Percentiles rank a stretch among this genome's conserved stretches.
These are phyloP conservation scores for Melanogaster broomeanus DNA, from an alignment of 768 basidiomycete species.

Conservation along the genomic window DNA sequence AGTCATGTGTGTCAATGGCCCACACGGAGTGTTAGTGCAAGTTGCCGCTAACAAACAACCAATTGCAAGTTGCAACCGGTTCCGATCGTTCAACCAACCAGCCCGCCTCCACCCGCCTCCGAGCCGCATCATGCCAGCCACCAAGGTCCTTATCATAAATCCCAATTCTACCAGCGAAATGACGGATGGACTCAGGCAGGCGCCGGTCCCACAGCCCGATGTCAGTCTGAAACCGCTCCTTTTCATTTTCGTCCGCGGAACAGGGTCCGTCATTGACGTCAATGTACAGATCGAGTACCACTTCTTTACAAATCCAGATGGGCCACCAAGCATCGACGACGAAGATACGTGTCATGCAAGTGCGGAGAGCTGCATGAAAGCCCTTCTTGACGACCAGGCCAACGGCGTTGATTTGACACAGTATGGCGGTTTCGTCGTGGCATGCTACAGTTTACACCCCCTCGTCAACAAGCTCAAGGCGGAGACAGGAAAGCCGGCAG, in stretches of 20 bases:
- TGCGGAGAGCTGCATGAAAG: constrained; percentile 14
- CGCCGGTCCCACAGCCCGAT: neutral
- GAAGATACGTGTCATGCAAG: constrained; percentile 13
- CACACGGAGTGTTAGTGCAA: no score
- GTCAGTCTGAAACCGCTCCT: neutral
- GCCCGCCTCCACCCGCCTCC: no score
- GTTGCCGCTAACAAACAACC: no score
- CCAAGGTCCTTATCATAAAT: constrained; percentile 33
- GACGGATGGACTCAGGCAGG: constrained; percentile 24
- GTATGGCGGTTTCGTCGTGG: constrained; percentile 7
- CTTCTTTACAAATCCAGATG: constrained; percentile 15
- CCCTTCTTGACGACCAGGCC: neutral
- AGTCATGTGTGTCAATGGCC: no score
- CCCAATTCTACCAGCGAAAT: constrained; percentile 36
- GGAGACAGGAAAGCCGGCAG: constrained; percentile 17
- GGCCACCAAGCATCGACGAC: constrained; percentile 25
- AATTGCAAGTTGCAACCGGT: neutral
- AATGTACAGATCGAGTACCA: neutral
- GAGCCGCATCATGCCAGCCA: neutral
- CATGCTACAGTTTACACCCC: constrained; percentile 4
- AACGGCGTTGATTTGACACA: neutral
- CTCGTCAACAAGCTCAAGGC: constrained; percentile 7
- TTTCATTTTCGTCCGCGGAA: neutral
- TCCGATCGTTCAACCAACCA: no score
- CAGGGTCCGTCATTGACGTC: neutral